Evolutionary conservation across 202 grass and related monocot species (phyloP).

Genomic region (Panicum virgatum): DNA sequence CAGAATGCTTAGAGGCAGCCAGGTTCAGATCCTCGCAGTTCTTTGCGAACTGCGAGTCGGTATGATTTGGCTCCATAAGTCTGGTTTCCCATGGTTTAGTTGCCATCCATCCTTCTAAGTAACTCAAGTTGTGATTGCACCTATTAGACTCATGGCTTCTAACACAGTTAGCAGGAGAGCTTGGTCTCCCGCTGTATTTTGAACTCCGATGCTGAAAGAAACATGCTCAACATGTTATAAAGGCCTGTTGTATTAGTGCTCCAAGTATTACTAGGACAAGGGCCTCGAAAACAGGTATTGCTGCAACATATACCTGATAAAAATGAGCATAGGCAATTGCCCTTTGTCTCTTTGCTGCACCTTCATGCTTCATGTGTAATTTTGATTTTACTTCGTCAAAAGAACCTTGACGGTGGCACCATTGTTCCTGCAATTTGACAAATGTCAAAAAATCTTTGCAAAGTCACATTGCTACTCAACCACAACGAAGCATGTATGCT

Average conservation of each 20-base stretch:
- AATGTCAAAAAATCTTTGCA: neutral
- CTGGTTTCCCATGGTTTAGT: slow-evolving; percentile 76
- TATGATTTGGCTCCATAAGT: slow-evolving; percentile 41
- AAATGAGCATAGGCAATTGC: slow-evolving; percentile 63
- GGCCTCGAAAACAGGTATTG: neutral
- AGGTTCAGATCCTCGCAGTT: slow-evolving; percentile 41
- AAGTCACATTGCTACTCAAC: neutral
- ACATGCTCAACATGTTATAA: neutral
- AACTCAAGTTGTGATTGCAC: slow-evolving; percentile 44
- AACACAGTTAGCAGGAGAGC: slow-evolving; percentile 47
- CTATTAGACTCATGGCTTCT: slow-evolving; percentile 45
- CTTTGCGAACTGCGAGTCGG: slow-evolving; percentile 28
- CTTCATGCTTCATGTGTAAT: slow-evolving; percentile 69
- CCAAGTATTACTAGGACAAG: too few species aligned
- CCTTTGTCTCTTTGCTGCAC: slow-evolving; percentile 66
- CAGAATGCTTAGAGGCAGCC: slow-evolving; percentile 36
- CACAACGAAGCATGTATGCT: neutral
- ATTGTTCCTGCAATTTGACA: slow-evolving; percentile 55
- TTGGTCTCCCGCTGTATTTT: slow-evolving; percentile 41
- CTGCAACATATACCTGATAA: slow-evolving; percentile 59
- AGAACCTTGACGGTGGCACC: slow-evolving; percentile 67
- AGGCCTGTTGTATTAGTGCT: neutral
- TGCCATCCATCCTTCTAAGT: slow-evolving; percentile 77
- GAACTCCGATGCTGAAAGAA: slow-evolving; percentile 51
- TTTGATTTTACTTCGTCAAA: slow-evolving; percentile 62